Evolutionary conservation across 768 basidiomycete genomes (phyloP).

Genomic region (Dioszegia hungarica): DNA sequence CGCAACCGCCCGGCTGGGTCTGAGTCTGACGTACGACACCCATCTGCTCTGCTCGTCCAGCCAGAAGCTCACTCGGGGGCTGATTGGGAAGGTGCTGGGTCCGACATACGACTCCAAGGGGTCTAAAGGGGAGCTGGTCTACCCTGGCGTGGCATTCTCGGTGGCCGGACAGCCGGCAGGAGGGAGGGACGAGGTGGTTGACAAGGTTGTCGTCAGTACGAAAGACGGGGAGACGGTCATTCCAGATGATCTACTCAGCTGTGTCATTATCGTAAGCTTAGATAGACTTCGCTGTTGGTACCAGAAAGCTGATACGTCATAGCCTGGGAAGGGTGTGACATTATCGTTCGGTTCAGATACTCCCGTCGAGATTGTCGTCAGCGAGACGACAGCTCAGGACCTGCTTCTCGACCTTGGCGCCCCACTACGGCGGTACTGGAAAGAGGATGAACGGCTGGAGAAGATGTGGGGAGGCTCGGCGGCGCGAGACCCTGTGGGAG

Average conservation of each 20-base stretch:
- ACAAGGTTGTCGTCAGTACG: constrained; percentile 14
- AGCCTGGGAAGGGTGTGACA: constrained; percentile 31
- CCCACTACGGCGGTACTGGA: constrained; percentile 71
- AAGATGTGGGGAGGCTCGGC: constrained; percentile 34
- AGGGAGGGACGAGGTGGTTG: constrained; percentile 26
- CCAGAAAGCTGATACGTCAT: not conserved
- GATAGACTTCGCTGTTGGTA: no score
- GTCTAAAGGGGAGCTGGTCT: constrained; percentile 24
- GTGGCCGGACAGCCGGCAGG: constrained; percentile 3
- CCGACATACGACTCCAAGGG: constrained; percentile 30
- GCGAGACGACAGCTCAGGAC: constrained; percentile 77
- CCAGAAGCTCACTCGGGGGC: constrained; percentile 17
- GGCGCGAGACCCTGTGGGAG: not conserved
- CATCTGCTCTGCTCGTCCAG: constrained; percentile 13
- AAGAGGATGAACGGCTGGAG: constrained; percentile 62
- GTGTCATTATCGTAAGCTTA: no score
- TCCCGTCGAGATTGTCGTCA: constrained; percentile 59
- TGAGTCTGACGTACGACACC: constrained; percentile 24
- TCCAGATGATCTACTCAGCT: no score
- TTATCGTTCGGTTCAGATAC: constrained; percentile 36
- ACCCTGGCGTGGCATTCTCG: constrained; percentile 45
- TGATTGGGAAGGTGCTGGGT: constrained; percentile 34
- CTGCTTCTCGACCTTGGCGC: constrained; percentile 71
- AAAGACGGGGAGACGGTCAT: constrained; percentile 14
- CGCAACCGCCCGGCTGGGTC: constrained; percentile 31